Base-by-base conservation (phyloP, 495 filamentous ascomycete genomes). In the Penicillium chermesinum region DNA sequence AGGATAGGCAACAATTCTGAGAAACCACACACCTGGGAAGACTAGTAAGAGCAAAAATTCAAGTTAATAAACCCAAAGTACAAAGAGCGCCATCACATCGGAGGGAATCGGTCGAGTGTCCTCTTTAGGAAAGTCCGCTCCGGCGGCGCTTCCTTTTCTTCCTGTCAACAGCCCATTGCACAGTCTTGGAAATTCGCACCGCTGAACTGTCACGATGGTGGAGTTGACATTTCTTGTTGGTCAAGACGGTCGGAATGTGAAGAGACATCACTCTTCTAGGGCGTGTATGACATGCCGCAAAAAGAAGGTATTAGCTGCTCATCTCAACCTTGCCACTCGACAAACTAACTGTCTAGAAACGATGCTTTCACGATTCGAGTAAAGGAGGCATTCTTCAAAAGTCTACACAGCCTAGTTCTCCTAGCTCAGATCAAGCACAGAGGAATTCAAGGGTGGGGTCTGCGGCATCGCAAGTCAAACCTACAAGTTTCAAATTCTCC, bases 351-450 rank as follows among this genome's bases (percentile, higher is more conserved):
- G 1, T 1, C 5, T 35, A 62, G 59, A 62, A 54, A 57, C 57
- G 53, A 41, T 62, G 59, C 21, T 53, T 51, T 14, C 59, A 62
- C 36, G 46, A n/a, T n/a, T n/a, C n/a, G n/a, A n/a, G n/a, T n/a
- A 4, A 30, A 30, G 25, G 10, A 48, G 3, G 46, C 15, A 38
- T 10, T 4, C 15, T 13, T 12, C 15, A 44, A 33, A 34, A 34
- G 36, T 30, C 25, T 41, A 12, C 1, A 5, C 17, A 34, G 13
- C 9, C 20, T 10, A 14, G 10, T 6, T 21, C 6, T 22, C 15
- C 25, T 5, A 10, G 25, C 4, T 30, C 25, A 30, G 5, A 30
- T 10, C 25, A 30, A 30, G 25, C 10, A 30, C 10, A 4, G 25
- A 10, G 10, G 10, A 10, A 10, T 30, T 4, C 25, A 30, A 30